Base-by-base conservation (phyloP, 495 filamentous ascomycete genomes). In the Pseudevernia furfuracea region DNA sequence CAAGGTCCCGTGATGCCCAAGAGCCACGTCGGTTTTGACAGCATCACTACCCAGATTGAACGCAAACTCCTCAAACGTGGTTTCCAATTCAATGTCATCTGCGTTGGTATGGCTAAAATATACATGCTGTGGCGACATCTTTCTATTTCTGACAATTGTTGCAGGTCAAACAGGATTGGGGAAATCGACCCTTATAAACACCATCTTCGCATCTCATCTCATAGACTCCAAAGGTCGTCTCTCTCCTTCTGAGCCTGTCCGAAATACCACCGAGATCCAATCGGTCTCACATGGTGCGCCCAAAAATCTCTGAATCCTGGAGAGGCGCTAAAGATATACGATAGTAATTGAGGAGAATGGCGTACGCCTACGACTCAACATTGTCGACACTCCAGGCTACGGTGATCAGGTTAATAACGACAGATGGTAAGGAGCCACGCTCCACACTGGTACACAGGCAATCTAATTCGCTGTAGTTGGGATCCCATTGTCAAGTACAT, bases 11-110 rank as follows among this genome's bases (percentile, higher is more conserved):
- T 97, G 71, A 96, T 90, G 76, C 94, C 94, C 72, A 86, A 90
- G 74, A 94, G 87, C 85, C 93, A 97, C 82, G 94, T 97, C 79
- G 92, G 95, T 84, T 96, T 97, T 80, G 92, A 98, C 81, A 97
- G 94, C 79, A 97, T 97, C 79, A 96, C 92, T 64, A 89, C 87
- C 43, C 92, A 97, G 81, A 97, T 97, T 71, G 93, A 98, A 84
- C 87, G 89, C 79, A 99, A 99, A 87, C 89, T 99, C 70, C 80
- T 99, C 77, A 99, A 99, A 85, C 92, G 94, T 75, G 94, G 94
- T 70, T 99, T 99, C 78, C 94, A 99, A 78, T 99, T 99, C 85
- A 99, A 99, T 77, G 88, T 99, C 71, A 99, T 99, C 79, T 97
- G 95, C 78, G 94, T 99, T 78, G 94, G 94, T 98, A 81, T 74